Evolutionary conservation across 2,329 filamentous ascomycete genomes (phyloP).

Genomic region (Pleoardoris graminearum): DNA sequence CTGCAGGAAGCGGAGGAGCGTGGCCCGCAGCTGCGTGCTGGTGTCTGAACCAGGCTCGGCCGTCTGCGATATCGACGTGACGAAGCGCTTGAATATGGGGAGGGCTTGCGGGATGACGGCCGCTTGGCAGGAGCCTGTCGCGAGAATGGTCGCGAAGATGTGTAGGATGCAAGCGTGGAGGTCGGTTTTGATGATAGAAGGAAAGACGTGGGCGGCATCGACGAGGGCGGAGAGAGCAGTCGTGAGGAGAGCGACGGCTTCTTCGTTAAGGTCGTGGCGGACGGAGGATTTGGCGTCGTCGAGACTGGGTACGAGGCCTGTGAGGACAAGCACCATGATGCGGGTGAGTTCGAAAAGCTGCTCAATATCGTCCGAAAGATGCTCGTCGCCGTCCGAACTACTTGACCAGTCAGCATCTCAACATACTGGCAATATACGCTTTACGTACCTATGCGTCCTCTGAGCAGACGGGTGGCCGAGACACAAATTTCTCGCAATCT

Average conservation of each 20-base stretch:
- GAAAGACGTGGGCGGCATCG: slow-evolving; percentile 93
- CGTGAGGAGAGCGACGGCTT: slow-evolving; percentile 78
- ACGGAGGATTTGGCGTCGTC: slow-evolving; percentile 60
- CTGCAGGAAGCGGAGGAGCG: slow-evolving; percentile 77
- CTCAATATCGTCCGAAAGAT: slow-evolving; percentile 94
- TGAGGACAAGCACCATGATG: slow-evolving; percentile 91
- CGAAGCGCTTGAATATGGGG: slow-evolving; percentile 88
- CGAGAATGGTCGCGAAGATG: slow-evolving; percentile 91
- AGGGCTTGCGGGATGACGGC: slow-evolving; percentile 87
- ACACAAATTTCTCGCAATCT: slow-evolving; percentile 88
- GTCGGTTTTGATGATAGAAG: slow-evolving; percentile 93
- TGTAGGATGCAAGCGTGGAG: slow-evolving; percentile 95
- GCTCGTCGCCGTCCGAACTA: slow-evolving; percentile 60
- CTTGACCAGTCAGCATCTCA: slow-evolving; percentile 13
- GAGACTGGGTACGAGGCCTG: slow-evolving; percentile 82
- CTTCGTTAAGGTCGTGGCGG: slow-evolving; percentile 81
- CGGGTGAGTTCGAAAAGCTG: slow-evolving; percentile 95
- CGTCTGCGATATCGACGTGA: slow-evolving; percentile 67
- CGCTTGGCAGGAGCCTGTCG: slow-evolving; percentile 83
- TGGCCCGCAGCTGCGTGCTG: slow-evolving; percentile 75
- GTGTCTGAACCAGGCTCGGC: slow-evolving; percentile 54
- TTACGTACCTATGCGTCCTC: slow-evolving; percentile 61
- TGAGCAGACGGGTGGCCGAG: slow-evolving; percentile 89
- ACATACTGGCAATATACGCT: not conserved
- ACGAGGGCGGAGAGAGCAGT: slow-evolving; percentile 85